A percentile compares a stretch with the other conserved stretches of the same genome.
phyloP scores from a whole-genome alignment of 805 yeast species.

The Ogataea paraovalis region DNA sequence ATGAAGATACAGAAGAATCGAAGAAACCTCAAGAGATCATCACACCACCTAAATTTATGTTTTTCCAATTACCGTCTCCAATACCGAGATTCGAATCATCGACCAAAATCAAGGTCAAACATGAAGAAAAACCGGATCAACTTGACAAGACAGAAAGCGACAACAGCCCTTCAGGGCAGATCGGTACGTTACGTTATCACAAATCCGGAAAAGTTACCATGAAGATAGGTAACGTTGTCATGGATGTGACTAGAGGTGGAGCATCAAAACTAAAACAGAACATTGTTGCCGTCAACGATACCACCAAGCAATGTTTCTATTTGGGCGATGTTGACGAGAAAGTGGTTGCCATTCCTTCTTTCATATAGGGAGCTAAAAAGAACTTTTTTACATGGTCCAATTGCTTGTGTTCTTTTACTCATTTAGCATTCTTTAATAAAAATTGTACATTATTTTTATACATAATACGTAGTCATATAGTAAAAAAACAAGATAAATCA shows the following conservation, averaged over 20 bases:
- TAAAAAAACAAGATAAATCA: too few species aligned
- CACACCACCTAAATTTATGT: conserved; percentile 13
- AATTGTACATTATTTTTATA: background rate
- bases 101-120: conserved; percentile 8
- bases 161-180: conserved; percentile 41
- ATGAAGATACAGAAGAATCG: conserved; percentile 6
- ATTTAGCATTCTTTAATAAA: background rate
- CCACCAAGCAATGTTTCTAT: conserved; percentile 38
- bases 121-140: background rate
- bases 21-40: background rate
- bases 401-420: background rate
- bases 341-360: conserved; percentile 55
- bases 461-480: background rate
- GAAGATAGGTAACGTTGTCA: conserved; percentile 62
- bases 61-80: conserved; percentile 30
- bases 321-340: conserved; percentile 56
- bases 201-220: conserved; percentile 79
- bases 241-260: conserved; percentile 72
- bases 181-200: conserved; percentile 75
- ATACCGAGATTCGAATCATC: conserved; percentile 20
- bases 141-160: background rate
- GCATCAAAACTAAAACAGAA: conserved; percentile 70
- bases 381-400: too few species aligned
- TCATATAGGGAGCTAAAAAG: conserved; percentile 11
- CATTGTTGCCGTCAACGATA: conserved; percentile 42